Conservation (phyloP, 345 rosid species). For the Arabis alpina region DNA sequence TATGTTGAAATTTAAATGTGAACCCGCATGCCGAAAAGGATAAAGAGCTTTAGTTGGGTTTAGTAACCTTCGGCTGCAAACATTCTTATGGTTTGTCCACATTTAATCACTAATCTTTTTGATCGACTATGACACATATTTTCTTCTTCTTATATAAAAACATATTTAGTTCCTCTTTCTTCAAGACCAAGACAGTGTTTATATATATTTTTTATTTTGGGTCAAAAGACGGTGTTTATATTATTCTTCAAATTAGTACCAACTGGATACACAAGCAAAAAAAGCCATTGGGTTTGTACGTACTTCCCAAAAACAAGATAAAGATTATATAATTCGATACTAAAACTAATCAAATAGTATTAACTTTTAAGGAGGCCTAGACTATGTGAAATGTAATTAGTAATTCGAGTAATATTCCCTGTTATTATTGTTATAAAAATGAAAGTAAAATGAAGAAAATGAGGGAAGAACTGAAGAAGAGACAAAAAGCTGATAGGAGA, state of each 20-base stretch:
- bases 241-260: constrained; percentile 1
- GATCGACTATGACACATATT: constrained; percentile 25
- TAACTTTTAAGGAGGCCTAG: not conserved
- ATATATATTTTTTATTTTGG: too few species aligned
- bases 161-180: constrained; percentile 2
- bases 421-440: not conserved
- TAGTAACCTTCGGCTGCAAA: constrained; percentile 40
- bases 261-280: too few species aligned
- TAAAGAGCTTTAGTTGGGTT: constrained; percentile 36
- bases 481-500: constrained; percentile 45
- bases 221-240: too few species aligned
- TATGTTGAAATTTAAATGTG: constrained; percentile 39
- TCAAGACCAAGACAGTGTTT: constrained; percentile 14
- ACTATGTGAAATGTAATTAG: not conserved
- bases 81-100: constrained; percentile 37
- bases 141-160: not conserved
- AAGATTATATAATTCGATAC: not conserved
- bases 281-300: not conserved
- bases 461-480: constrained; percentile 31
- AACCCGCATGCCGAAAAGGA: constrained; percentile 43
- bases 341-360: not conserved
- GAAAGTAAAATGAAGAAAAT: not conserved
- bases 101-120: constrained; percentile 20
- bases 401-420: too few species aligned
- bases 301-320: not conserved